Conservation (phyloP, 257 asterid species). For the Nicotiana tomentosiformis region DNA sequence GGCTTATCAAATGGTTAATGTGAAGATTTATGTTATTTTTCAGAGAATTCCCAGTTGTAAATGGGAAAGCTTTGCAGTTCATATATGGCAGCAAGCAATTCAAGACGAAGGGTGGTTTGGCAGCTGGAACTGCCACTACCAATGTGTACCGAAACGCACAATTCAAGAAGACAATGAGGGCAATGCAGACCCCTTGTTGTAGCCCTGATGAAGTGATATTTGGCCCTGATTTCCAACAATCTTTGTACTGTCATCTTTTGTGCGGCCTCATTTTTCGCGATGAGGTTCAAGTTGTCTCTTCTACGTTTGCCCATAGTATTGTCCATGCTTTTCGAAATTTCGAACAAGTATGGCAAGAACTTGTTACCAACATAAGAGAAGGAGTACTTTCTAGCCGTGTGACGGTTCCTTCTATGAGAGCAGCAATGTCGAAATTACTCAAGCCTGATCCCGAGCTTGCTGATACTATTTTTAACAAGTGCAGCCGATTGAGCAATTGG, state of each 20-base stretch:
- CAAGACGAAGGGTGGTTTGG: constrained; percentile 87
- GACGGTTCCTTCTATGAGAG: constrained; percentile 58
- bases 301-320: constrained; percentile 88
- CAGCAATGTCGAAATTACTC: constrained; percentile 58
- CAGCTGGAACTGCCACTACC: constrained; percentile 95
- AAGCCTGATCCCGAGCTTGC: constrained; percentile 75
- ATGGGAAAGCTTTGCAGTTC: constrained; percentile 83
- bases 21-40: constrained; percentile 1
- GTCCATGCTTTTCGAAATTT: constrained; percentile 80
- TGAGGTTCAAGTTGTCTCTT: constrained; percentile 69
- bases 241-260: constrained; percentile 76
- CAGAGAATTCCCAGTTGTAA: constrained; percentile 65
- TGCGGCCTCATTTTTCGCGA: constrained; percentile 70
- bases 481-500: constrained; percentile 58
- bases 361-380: constrained; percentile 51
- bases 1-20: background rate
- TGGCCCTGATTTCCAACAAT: constrained; percentile 81
- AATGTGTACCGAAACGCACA: constrained; percentile 61
- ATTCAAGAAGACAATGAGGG: constrained; percentile 76
- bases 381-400: constrained; percentile 57
- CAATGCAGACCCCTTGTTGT: constrained; percentile 78
- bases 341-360: constrained; percentile 75
- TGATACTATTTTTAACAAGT: constrained; percentile 31
- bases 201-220: constrained; percentile 95
- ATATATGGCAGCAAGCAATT: constrained; percentile 85